These are phyloP conservation scores for Wakefieldia striispora DNA, from an alignment of 768 basidiomycete genomes.

Conservation along the genomic window DNA sequence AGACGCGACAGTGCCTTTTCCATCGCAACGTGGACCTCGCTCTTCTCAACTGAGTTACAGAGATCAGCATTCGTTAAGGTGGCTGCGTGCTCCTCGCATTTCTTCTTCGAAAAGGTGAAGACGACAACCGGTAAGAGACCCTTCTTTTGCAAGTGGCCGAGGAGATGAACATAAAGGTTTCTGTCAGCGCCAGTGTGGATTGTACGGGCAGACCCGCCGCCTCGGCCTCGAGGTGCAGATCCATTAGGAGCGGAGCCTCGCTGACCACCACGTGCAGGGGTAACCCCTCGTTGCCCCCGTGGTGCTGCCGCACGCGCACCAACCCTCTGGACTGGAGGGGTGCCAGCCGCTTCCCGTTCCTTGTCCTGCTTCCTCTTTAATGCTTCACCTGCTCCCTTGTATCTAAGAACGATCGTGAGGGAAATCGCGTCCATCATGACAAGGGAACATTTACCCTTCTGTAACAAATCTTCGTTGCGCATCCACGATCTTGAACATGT, in stretches of 20 bases:
- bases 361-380: conserved; percentile 95
- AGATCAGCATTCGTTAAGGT: conserved; percentile 88
- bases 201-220: conserved; percentile 50
- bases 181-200: conserved; percentile 76
- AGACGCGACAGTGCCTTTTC: conserved; percentile 89
- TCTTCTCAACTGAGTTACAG: conserved; percentile 88
- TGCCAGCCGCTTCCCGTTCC: conserved; percentile 92
- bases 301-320: conserved; percentile 74
- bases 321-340: conserved; percentile 79
- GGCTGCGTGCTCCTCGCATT: conserved; percentile 93
- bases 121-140: conserved; percentile 89
- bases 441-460: conserved; percentile 60
- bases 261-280: conserved; percentile 51
- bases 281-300: conserved; percentile 45
- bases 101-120: conserved; percentile 96
- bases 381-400: conserved; percentile 88
- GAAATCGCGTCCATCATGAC: not conserved
- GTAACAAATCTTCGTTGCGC: conserved; percentile 64
- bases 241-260: conserved; percentile 48
- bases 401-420: conserved; percentile 44
- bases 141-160: conserved; percentile 84
- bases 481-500: conserved; percentile 91
- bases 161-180: conserved; percentile 90
- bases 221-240: conserved; percentile 34
- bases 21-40: conserved; percentile 91